Base-by-base conservation (phyloP, 2,329 filamentous ascomycete species). In the Cordyceps tenuipes region DNA sequence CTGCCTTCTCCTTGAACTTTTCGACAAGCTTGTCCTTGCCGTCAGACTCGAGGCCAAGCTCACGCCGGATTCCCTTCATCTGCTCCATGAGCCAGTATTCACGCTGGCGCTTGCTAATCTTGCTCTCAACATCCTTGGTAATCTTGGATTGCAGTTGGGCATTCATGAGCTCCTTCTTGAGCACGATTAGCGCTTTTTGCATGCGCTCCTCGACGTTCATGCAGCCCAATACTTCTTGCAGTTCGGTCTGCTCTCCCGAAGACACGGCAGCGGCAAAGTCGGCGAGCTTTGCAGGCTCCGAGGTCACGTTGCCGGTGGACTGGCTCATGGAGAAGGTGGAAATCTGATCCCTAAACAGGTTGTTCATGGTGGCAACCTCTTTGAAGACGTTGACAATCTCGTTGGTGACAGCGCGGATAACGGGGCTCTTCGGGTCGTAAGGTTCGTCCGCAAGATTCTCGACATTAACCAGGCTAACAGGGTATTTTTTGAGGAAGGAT, bases 81-180 rank as follows among this genome's bases (percentile, higher is more conserved):
- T 99, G 95, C 75, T 99, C 94, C 91, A 96, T 95, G 51, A 99
- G 79, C 90, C 91, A 97, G 76, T 97, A 99, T 71, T 99, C 94
- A 57, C 94, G 86, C 72, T 99, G 94, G 34, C 93, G 87, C 76
- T 99, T 97, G 68, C 92, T 92, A 58, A 99, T 97, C 76, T 96
- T 97, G 69, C 85, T 91, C 73, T 97, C 94, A 19, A 99, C 95
- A 70, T 99, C 94, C 76, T 97, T 97, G 61, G 89, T 91, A 61
- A 99, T 97, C 79, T 97, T 99, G 61, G 90, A 93, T 72, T 97
- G 93, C 34, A 99, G 79, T 71, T 97, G 90, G 0, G 94, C 94
- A 67, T 97, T 99, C 89, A 97, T 96, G 58, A 97, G 83, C 76
- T 99, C 94, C 74, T 97, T 97, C 78, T 99, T 99, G 65, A 99